A percentile compares a stretch with the other conserved stretches of the same genome.
Evolutionary conservation across 805 yeast genomes (phyloP).

Genomic region (Jamesozyma spencerorum): DNA sequence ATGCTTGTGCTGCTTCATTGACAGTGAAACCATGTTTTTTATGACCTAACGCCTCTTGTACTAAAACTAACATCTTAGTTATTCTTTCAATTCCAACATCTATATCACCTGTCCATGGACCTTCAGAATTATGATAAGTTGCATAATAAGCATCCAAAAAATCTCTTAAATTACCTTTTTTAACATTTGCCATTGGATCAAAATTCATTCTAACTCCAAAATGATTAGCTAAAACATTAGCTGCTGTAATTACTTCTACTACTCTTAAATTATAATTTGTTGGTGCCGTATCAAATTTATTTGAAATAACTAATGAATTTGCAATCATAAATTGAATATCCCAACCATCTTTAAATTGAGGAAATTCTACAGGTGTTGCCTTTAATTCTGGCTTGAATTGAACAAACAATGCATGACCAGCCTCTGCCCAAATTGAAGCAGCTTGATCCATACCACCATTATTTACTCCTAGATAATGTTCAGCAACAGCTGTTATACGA

Average conservation of each 20-base stretch:
- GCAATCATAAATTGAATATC: constrained; percentile 50
- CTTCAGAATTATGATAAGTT: constrained; percentile 15
- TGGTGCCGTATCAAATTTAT: constrained; percentile 64
- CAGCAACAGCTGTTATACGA: constrained; percentile 52
- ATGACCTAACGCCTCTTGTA: constrained; percentile 35
- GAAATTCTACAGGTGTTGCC: constrained; percentile 48
- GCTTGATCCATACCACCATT: constrained; percentile 80
- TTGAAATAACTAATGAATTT: constrained; percentile 52
- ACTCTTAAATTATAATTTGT: constrained; percentile 60
- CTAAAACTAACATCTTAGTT: constrained; percentile 33
- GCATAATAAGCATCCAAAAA: constrained; percentile 45
- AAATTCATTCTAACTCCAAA: constrained; percentile 32
- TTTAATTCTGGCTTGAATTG: constrained; percentile 50
- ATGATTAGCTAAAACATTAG: constrained; percentile 44
- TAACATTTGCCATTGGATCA: constrained; percentile 14
- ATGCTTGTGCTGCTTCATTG: constrained; percentile 37
- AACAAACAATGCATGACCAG: constrained; percentile 48
- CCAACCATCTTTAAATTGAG: constrained; percentile 30
- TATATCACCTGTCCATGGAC: constrained; percentile 41
- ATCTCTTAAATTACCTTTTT: constrained; percentile 53
- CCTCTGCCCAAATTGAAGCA: constrained; percentile 57
- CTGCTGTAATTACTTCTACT: constrained; percentile 60
- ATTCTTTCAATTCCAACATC: constrained; percentile 36
- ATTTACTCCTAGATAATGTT: constrained; percentile 64
- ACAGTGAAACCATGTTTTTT: constrained; percentile 42